Evolutionary conservation across 1,284 basidiomycete genomes (phyloP).

Genomic region (Pseudozyma flocculosa): DNA sequence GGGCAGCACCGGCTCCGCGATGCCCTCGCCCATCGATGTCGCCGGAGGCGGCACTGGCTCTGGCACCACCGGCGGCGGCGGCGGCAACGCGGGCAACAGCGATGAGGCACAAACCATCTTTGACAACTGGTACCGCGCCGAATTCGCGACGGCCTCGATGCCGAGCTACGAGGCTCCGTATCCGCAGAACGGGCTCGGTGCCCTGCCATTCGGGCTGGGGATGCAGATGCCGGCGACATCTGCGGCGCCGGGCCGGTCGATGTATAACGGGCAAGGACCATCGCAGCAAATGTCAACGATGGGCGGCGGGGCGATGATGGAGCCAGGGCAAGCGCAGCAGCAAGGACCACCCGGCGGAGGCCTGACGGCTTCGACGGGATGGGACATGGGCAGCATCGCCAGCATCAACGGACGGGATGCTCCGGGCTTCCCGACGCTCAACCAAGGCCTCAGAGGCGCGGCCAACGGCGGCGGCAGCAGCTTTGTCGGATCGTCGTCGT

Average conservation of each 20-base stretch:
- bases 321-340: not conserved
- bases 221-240: not conserved
- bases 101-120: constrained; percentile 43
- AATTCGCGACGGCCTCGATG: constrained; percentile 39
- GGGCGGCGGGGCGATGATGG: not conserved
- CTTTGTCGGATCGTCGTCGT: too few relatives aligned
- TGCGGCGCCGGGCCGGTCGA: not conserved
- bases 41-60: too few relatives aligned
- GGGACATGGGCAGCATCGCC: too few relatives aligned
- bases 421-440: not conserved
- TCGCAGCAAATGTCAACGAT: not conserved
- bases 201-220: not conserved
- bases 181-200: constrained; percentile 21
- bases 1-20: constrained; percentile 9
- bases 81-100: constrained; percentile 8
- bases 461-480: not conserved
- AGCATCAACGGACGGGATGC: too few relatives aligned
- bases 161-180: constrained; percentile 23
- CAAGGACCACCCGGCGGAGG: not conserved
- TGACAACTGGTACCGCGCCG: constrained; percentile 39
- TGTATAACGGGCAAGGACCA: not conserved
- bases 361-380: too few relatives aligned
- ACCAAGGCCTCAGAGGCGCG: not conserved
- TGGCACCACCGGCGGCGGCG: not conserved
- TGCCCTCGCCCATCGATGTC: too few relatives aligned